These are phyloP conservation scores for Cordyceps militaris DNA, from an alignment of 2,329 filamentous ascomycete species.

Conservation along the genomic window DNA sequence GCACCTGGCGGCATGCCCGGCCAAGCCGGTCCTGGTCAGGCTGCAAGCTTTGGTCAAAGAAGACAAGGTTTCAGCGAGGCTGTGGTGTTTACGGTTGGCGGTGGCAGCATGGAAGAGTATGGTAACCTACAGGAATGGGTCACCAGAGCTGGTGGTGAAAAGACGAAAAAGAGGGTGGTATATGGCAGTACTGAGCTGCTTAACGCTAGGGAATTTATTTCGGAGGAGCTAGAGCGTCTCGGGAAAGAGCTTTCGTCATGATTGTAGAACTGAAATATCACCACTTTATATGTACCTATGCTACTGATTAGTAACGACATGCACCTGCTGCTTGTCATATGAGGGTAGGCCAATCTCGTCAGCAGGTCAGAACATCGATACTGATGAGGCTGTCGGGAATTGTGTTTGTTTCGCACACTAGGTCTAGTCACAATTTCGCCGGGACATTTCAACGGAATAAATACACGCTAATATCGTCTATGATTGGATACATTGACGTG, in stretches of 20 bases:
- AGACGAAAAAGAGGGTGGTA: slow-evolving; percentile 71
- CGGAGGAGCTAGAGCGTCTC: slow-evolving; percentile 55
- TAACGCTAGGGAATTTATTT: slow-evolving; percentile 61
- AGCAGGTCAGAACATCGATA: no score
- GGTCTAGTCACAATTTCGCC: no score
- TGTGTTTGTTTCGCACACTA: no score
- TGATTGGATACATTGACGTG: no score
- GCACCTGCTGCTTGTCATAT: no score
- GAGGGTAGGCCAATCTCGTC: no score
- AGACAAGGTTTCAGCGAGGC: slow-evolving; percentile 85
- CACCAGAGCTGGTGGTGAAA: slow-evolving; percentile 61
- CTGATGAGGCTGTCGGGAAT: no score
- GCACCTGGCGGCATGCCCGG: slow-evolving; percentile 46
- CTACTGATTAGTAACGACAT: neutral
- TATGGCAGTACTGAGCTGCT: slow-evolving; percentile 88
- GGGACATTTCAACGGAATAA: no score
- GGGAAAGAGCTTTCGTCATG: slow-evolving; percentile 46
- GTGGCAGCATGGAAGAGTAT: slow-evolving; percentile 98
- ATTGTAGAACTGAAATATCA: neutral
- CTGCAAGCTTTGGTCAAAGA: slow-evolving; percentile 83
- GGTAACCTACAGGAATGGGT: slow-evolving; percentile 97
- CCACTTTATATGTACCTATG: neutral
- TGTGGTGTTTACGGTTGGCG: slow-evolving; percentile 90
- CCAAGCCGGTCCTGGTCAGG: slow-evolving; percentile 51
- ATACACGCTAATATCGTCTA: no score